These are phyloP conservation scores for Penicillium palitans DNA, from an alignment of 2,329 filamentous ascomycete species.

Conservation along the genomic window DNA sequence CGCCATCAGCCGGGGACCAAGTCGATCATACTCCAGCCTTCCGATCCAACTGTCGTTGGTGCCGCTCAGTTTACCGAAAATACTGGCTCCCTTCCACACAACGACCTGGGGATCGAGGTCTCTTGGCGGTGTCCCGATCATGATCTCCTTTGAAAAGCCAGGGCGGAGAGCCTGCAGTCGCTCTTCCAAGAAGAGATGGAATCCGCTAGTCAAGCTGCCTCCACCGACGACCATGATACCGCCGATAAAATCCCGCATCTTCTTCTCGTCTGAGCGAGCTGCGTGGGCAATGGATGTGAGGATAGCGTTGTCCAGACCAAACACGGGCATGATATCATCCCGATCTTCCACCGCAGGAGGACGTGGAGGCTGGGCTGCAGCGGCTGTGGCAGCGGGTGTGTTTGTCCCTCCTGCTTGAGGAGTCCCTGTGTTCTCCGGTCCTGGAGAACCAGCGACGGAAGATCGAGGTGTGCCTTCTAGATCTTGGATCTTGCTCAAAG, in stretches of 20 bases:
- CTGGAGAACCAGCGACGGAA: conserved; percentile 84
- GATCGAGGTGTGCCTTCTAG: conserved; percentile 75
- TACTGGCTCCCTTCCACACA: conserved; percentile 94
- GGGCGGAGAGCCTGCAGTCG: conserved; percentile 67
- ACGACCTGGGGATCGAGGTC: conserved; percentile 98
- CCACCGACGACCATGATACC: conserved; percentile 90
- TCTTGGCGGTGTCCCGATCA: conserved; percentile 70
- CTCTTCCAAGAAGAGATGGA: conserved; percentile 81
- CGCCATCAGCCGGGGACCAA: conserved; percentile 78
- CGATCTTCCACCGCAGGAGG: conserved; percentile 58
- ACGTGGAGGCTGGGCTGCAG: conserved; percentile 40
- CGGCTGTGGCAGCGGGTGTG: conserved; percentile 41
- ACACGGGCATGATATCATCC: conserved; percentile 77
- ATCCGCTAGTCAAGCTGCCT: conserved; percentile 75
- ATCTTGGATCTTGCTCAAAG: conserved; percentile 67
- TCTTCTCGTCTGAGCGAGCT: conserved; percentile 85
- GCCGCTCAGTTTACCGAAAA: conserved; percentile 81
- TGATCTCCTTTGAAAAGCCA: conserved; percentile 64
- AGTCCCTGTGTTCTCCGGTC: conserved; percentile 72
- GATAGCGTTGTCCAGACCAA: conserved; percentile 85
- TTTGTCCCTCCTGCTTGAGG: conserved; percentile 54
- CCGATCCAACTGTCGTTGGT: conserved; percentile 97
- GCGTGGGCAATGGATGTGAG: conserved; percentile 86
- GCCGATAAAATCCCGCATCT: conserved; percentile 83
- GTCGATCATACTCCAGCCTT: conserved; percentile 79